These are phyloP conservation scores for Gonium pectorale DNA, from an alignment of 139 green algal species.

Conservation along the genomic window DNA sequence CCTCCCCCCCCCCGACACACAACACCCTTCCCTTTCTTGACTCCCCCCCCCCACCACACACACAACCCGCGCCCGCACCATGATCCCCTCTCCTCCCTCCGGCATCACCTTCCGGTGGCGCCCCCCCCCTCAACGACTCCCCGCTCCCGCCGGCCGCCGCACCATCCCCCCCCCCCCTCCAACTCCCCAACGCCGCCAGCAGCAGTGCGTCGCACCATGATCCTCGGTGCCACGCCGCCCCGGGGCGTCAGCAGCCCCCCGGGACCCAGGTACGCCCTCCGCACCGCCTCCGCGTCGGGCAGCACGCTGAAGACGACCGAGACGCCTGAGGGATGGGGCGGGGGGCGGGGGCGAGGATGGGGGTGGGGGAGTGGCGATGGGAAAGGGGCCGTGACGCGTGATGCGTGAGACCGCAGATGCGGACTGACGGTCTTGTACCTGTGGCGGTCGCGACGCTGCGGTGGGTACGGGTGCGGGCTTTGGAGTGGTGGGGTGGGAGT, in stretches of 20 bases:
- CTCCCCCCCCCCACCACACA: too few species aligned
- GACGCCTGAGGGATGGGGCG: constrained; percentile 9
- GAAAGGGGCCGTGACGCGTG: not conserved
- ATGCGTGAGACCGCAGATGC: too few species aligned
- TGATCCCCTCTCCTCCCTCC: not conserved
- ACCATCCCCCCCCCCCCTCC: not conserved
- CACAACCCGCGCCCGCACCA: too few species aligned
- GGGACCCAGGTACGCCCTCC: not conserved
- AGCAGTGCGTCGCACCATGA: constrained; percentile 9
- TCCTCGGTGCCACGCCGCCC: constrained; percentile 1
- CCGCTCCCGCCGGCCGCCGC: not conserved
- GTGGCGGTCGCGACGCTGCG: too few species aligned
- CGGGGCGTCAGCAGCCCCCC: constrained; percentile 15
- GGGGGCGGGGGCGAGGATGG: not conserved
- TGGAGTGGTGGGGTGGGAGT: not conserved
- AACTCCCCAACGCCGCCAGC: not conserved
- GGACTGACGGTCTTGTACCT: too few species aligned
- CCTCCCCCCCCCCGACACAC: too few species aligned
- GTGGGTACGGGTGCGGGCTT: not conserved
- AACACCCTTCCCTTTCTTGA: too few species aligned
- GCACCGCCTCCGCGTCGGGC: constrained; percentile 19
- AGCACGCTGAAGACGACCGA: constrained; percentile 66
- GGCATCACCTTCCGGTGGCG: not conserved
- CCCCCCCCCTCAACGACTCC: not conserved
- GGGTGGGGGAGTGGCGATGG: not conserved